These are phyloP conservation scores for Exophiala alcalophila DNA, from an alignment of 2,329 filamentous ascomycete species.

Conservation along the genomic window DNA sequence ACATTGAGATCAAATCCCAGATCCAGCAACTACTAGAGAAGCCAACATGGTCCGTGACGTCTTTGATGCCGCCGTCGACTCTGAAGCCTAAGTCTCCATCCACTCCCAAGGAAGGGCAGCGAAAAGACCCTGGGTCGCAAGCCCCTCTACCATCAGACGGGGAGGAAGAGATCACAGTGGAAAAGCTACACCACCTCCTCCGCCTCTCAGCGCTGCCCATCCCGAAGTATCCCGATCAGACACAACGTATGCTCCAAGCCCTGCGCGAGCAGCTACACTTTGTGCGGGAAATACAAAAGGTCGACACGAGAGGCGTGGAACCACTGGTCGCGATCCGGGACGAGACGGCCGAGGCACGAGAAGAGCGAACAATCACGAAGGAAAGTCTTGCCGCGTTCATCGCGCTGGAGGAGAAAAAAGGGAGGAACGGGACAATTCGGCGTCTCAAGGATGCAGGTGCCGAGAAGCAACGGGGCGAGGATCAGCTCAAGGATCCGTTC, in stretches of 20 bases:
- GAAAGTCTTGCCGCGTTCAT: slow-evolving; percentile 39
- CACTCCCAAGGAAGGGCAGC: not conserved
- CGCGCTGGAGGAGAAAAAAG: slow-evolving; percentile 41
- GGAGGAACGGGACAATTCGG: slow-evolving; percentile 48
- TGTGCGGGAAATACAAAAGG: slow-evolving; percentile 77
- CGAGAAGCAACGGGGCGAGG: slow-evolving; percentile 28
- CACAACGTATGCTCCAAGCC: slow-evolving; percentile 68
- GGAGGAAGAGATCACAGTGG: slow-evolving; percentile 55
- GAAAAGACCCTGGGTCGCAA: not conserved
- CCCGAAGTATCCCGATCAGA: slow-evolving; percentile 58
- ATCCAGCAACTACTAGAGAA: slow-evolving; percentile 55
- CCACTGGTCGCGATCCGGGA: slow-evolving; percentile 79
- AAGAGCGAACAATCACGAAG: slow-evolving; percentile 41
- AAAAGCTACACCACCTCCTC: slow-evolving; percentile 77
- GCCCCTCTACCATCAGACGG: not conserved
- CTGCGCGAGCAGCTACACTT: slow-evolving; percentile 84
- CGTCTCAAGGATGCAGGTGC: slow-evolving; percentile 38
- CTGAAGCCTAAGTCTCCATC: not conserved
- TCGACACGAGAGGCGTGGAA: slow-evolving; percentile 69
- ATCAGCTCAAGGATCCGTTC: slow-evolving; percentile 59
- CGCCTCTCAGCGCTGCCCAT: slow-evolving; percentile 82
- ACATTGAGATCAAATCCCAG: slow-evolving; percentile 22
- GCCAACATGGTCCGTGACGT: slow-evolving; percentile 80
- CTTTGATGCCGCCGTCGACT: slow-evolving; percentile 58
- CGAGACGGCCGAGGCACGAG: slow-evolving; percentile 47